phyloP scores from a whole-genome alignment of 2,329 filamentous ascomycete genomes.

The Ascochyta rabiei region DNA sequence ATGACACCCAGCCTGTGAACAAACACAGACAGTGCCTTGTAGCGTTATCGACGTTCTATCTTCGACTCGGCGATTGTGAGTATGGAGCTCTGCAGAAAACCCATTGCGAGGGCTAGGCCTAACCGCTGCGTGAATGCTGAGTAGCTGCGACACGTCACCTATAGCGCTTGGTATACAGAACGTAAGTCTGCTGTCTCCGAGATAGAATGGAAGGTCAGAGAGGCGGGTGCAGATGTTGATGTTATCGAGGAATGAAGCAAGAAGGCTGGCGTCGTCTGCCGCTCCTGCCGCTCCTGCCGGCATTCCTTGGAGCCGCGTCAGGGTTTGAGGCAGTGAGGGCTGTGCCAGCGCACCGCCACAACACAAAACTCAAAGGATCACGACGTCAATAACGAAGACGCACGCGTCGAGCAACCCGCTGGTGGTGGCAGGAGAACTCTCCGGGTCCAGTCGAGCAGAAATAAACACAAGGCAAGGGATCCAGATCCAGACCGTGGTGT shows the following conservation, averaged over 20 bases:
- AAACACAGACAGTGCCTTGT: no score
- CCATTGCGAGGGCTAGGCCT: no score
- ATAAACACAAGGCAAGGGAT: background rate
- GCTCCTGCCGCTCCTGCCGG: conserved; percentile 24
- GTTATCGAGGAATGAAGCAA: background rate
- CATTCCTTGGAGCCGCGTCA: conserved; percentile 22
- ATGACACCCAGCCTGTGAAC: no score
- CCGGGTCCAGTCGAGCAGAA: background rate
- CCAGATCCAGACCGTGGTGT: conserved; percentile 3
- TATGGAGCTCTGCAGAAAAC: no score
- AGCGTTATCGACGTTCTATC: no score
- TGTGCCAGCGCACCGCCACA: conserved; percentile 27
- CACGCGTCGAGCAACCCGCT: background rate
- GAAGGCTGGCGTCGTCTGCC: conserved; percentile 16
- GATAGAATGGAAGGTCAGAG: background rate
- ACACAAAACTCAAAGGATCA: background rate
- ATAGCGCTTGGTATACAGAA: background rate
- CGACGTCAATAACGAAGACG: background rate
- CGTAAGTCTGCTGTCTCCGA: background rate
- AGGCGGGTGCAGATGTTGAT: background rate
- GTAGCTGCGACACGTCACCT: background rate
- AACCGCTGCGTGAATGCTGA: no score
- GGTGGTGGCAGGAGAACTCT: background rate
- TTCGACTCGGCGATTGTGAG: no score
- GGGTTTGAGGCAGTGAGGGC: conserved; percentile 9